Evolutionary conservation across 2,329 filamentous ascomycete species (phyloP).

Genomic region (Penicillium sp.): DNA sequence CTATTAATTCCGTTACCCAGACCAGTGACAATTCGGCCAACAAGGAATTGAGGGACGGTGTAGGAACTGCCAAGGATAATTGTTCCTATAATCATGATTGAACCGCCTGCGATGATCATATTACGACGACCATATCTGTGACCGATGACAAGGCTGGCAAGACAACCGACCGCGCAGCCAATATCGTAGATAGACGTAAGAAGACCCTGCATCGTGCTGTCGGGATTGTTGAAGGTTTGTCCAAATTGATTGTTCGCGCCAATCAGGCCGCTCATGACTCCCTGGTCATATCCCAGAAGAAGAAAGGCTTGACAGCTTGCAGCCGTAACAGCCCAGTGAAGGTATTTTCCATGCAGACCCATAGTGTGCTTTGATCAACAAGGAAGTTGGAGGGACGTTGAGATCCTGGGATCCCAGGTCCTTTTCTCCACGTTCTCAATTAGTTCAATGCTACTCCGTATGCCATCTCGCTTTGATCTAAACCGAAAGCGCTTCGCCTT

Average conservation of each 20-base stretch:
- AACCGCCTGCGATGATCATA: slow-evolving; percentile 44
- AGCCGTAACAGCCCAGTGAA: slow-evolving; percentile 26
- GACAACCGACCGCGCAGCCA: slow-evolving; percentile 33
- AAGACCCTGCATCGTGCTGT: slow-evolving; percentile 40
- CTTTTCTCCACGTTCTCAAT: not conserved
- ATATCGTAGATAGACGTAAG: slow-evolving; percentile 31
- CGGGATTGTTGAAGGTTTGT: slow-evolving; percentile 38
- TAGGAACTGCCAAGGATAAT: slow-evolving; percentile 44
- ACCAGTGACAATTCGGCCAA: slow-evolving; percentile 49
- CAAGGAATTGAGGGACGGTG: slow-evolving; percentile 45
- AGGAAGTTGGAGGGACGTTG: not conserved
- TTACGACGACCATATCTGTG: slow-evolving; percentile 45
- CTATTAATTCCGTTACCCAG: slow-evolving; percentile 35
- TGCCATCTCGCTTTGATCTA: not conserved
- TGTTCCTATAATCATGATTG: slow-evolving; percentile 48
- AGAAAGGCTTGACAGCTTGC: slow-evolving; percentile 26
- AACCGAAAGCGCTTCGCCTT: slow-evolving; percentile 2
- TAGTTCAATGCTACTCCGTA: not conserved
- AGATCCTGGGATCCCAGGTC: slow-evolving; percentile 9
- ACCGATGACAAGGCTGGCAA: slow-evolving; percentile 38
- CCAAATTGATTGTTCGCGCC: slow-evolving; percentile 44
- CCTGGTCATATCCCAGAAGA: slow-evolving; percentile 26
- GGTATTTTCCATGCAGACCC: slow-evolving; percentile 17
- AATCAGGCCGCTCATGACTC: slow-evolving; percentile 51
- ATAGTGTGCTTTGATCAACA: slow-evolving; percentile 6